Base-by-base conservation (phyloP, 2,329 filamentous ascomycete species). In the Colletotrichum sp. region DNA sequence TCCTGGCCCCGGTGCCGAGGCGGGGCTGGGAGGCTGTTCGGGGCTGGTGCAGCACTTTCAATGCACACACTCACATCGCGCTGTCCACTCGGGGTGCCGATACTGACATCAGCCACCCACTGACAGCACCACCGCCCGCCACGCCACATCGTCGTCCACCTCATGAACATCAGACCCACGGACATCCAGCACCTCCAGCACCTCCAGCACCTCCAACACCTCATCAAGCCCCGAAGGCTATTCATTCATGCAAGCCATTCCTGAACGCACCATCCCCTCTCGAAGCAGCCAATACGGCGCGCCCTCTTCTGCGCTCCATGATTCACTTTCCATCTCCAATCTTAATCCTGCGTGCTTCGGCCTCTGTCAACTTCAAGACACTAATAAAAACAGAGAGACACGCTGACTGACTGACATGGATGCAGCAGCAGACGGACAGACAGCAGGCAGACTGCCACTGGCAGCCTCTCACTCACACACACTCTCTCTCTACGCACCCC, bases 301-400 rank as follows among this genome's bases (percentile, higher is more conserved):
- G 19, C 32, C 44, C 15, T 67, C 52, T 64, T 32, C 19, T 19
- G 22, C 16, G 19, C 60, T 22, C 9, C 27, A 30, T 75, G 69
- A 48, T 39, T 68, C 73, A 68, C 30, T 6, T 9, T 28, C 16
- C 68, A 67, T 74, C 69, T 32, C 69, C 71, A 55, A 75, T 75
- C 63, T 75, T 72, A 72, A 27, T 72, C 39, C 52, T 71, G 73
- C 73, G 59, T 75, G 55, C 69, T 70, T 74, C 73, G 63, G 68
- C 39, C 30, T 22, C 16, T 32, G 36, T 48, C 63, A 63, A 30
- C 16, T 75, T 27, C 64, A 66, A 75, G 73, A 75, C 73, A 72
- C 34, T 48, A 72, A 75, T 75, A 32, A 72, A 55, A 72, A 57
- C 52, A 72, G 63, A 72, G 66, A 75, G 52, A 75, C 52, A 72